Conservation (phyloP, 768 basidiomycete genomes). For the Podaxis mareebaensis region DNA sequence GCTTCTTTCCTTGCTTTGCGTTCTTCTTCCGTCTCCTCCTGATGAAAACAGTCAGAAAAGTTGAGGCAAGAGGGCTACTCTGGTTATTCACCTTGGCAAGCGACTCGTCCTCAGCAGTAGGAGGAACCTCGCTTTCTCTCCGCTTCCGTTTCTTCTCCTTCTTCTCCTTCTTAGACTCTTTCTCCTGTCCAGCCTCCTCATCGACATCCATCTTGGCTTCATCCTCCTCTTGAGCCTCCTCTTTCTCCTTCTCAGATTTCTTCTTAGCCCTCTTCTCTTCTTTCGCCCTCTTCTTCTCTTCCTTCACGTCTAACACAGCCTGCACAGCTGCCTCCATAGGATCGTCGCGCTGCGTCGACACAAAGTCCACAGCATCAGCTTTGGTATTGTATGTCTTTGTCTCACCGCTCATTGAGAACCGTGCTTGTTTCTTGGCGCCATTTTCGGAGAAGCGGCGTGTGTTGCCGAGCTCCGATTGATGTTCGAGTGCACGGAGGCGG, state of each 20-base stretch:
- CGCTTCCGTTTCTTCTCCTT: conserved; percentile 45
- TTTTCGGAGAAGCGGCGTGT: conserved; percentile 63
- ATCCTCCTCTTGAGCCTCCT: conserved; percentile 39
- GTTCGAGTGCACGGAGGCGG: conserved; percentile 85
- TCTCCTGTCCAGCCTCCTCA: conserved; percentile 28
- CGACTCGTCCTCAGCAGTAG: conserved; percentile 37
- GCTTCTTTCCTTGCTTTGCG: conserved; percentile 80
- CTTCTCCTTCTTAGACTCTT: conserved; percentile 37
- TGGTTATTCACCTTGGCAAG: conserved; percentile 36
- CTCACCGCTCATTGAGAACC: conserved; percentile 81
- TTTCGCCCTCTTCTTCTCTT: conserved; percentile 81
- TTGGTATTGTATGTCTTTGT: conserved; percentile 83
- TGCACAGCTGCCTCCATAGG: conserved; percentile 76
- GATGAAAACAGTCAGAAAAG: conserved; percentile 9
- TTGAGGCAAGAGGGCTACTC: conserved; percentile 13
- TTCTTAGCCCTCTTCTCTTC: conserved; percentile 77
- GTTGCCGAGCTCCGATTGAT: conserved; percentile 71
- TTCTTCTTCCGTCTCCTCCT: conserved; percentile 81
- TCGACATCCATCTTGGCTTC: conserved; percentile 39
- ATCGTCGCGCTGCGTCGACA: conserved; percentile 79
- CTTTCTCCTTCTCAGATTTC: conserved; percentile 50
- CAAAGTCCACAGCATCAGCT: conserved; percentile 79
- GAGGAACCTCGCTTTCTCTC: conserved; percentile 37
- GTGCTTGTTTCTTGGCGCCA: conserved; percentile 66
- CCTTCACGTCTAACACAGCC: conserved; percentile 79